Conservation (phyloP, 345 rosid genomes). For the Euclidium syriacum region DNA sequence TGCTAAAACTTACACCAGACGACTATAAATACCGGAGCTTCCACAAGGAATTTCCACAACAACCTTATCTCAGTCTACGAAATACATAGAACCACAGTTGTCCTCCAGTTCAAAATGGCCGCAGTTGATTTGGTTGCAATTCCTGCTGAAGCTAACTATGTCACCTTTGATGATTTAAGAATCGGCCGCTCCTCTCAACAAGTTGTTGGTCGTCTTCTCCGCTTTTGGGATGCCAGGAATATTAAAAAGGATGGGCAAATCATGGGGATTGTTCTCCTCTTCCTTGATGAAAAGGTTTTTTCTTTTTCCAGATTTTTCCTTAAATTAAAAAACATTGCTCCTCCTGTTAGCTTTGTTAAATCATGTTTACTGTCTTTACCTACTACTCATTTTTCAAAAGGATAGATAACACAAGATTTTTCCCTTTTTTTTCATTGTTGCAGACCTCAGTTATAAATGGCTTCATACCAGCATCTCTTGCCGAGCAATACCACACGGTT, state of each 20-base stretch:
- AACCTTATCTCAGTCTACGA: too few relatives aligned
- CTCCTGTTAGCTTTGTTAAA: too few relatives aligned
- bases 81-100: too few relatives aligned
- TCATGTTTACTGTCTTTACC: too few relatives aligned
- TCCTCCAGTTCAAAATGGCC: too few relatives aligned
- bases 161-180: background rate
- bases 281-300: background rate
- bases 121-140: background rate
- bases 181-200: background rate
- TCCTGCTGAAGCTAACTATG: background rate
- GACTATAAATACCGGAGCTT: too few relatives aligned
- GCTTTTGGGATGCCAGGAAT: background rate
- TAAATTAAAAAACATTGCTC: too few relatives aligned
- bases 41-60: too few relatives aligned
- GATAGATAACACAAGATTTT: too few relatives aligned
- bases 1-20: too few relatives aligned
- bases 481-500: background rate
- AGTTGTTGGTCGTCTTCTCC: background rate
- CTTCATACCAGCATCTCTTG: background rate
- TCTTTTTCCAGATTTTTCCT: too few relatives aligned
- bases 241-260: background rate
- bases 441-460: background rate
- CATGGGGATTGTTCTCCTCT: background rate
- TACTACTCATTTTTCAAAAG: too few relatives aligned
- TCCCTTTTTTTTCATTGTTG: background rate